Conservation (phyloP, 1,139 yeast genomes). For the Sugiyamaella pinicola region DNA sequence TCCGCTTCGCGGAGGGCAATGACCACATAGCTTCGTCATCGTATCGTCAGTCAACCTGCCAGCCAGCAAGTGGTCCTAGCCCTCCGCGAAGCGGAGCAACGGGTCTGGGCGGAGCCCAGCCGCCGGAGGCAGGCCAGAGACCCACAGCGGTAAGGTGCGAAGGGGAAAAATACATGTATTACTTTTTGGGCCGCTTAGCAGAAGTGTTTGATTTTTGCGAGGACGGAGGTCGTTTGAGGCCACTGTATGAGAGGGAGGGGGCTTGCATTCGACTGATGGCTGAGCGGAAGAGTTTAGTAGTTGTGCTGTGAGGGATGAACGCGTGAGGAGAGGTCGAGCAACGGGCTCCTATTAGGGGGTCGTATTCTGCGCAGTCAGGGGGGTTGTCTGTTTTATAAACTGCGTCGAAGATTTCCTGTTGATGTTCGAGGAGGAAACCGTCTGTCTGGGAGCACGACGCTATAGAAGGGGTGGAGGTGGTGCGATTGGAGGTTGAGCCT, state of each 20-base stretch:
- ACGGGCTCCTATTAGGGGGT: constrained; percentile 32
- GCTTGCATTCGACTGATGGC: constrained; percentile 9
- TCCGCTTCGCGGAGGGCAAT: no score
- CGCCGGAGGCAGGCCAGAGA: background rate
- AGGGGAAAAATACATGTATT: background rate
- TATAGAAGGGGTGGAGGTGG: background rate
- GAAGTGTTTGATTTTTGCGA: no score
- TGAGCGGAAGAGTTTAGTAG: constrained; percentile 27
- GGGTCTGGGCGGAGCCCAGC: background rate
- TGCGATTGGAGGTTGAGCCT: background rate
- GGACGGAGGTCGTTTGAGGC: constrained; percentile 5
- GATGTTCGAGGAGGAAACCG: constrained; percentile 12
- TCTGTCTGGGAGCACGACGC: constrained; percentile 6
- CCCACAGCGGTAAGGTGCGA: background rate
- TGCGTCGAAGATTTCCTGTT: constrained; percentile 27
- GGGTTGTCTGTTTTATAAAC: constrained; percentile 26
- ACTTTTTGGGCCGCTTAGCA: background rate
- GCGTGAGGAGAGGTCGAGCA: constrained; percentile 22
- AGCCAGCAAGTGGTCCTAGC: no score
- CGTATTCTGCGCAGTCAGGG: constrained; percentile 22
- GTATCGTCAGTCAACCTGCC: no score
- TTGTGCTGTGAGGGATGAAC: constrained; percentile 30
- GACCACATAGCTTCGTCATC: no score
- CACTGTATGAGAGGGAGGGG: background rate
- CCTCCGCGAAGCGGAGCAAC: background rate